Base-by-base conservation (phyloP, 371 early-diverging fungal species). In the Umbelopsis sp. region DNA sequence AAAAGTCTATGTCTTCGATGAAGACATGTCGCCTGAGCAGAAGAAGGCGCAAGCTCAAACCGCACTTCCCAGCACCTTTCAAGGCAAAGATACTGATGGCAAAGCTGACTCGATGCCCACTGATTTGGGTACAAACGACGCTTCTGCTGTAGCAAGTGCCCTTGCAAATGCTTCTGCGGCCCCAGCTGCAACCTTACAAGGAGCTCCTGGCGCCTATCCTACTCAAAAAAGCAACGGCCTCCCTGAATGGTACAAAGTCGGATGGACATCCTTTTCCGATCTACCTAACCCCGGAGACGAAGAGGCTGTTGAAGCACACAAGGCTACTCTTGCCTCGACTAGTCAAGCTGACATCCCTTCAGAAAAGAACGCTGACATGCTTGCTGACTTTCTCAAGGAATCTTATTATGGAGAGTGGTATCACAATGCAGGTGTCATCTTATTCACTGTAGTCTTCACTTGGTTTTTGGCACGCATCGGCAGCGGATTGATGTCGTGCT, bases 271-370 rank as follows among this genome's bases (percentile, higher is more conserved):
- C 2, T 76, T 79, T 50, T 80, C 83, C 8, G 69, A 70, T 20
- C 62, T 80, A 3, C 82, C 82, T n/a, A 81, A 81, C 63, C 82
- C 82, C 11, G 82, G 82, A 7, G 77, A 82, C 57, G 82, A 80
- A 65, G 67, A 51, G 9, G 68, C 72, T 20, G 72, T 78, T 71
- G 65, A 71, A 6, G 66, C 63, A 9, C 80, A 69, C 65, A 72
- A 74, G 41, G 66, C 74, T 20, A 52, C 76, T 12, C 73, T 77
- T 50, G 41, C 72, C 14, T 65, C 73, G 22, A 69, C 69, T 38
- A 70, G 70, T 0, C 14, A 57, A 11, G 35, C n/a, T 11, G 57
- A 18, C 11, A 1, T 18, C 7, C 18, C 4, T 35, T 5, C 29
- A 14, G 72, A 72, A 10, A 69, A 73, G 10, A 52, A 50, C 11